These are phyloP conservation scores for Colletotrichum endophyticum DNA, from an alignment of 2,329 filamentous ascomycete species.

Conservation along the genomic window DNA sequence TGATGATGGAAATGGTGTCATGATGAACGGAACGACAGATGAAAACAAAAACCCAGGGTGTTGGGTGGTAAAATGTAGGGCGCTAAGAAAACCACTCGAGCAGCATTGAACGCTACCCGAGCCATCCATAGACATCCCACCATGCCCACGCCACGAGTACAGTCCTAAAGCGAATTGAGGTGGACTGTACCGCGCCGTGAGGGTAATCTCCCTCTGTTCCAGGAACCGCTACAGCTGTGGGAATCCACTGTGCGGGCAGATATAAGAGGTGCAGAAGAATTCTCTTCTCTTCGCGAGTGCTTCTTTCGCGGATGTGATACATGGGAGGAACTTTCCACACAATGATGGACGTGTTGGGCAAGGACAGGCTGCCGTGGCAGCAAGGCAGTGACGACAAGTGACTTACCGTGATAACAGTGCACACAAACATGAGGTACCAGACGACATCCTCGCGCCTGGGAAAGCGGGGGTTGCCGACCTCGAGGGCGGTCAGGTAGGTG, in stretches of 20 bases:
- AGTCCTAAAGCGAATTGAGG: conserved; percentile 70
- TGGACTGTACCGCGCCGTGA: conserved; percentile 62
- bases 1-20: neutral
- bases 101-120: conserved; percentile 62
- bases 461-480: conserved; percentile 75
- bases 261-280: conserved; percentile 57
- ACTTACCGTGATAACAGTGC: conserved; percentile 79
- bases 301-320: neutral
- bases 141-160: conserved; percentile 72
- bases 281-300: neutral
- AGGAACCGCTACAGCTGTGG: conserved; percentile 84
- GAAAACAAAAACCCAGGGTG: conserved; percentile 22
- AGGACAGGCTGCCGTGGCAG: neutral
- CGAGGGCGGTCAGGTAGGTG: conserved; percentile 77
- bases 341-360: neutral
- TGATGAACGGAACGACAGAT: neutral
- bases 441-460: conserved; percentile 78
- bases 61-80: conserved; percentile 59
- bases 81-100: conserved; percentile 64
- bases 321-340: conserved; percentile 9
- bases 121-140: conserved; percentile 78
- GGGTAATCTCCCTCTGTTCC: conserved; percentile 83
- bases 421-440: conserved; percentile 79
- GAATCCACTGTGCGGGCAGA: conserved; percentile 78
- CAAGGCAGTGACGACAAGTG: conserved; percentile 25